These are phyloP conservation scores for Trichoderma endophyticum DNA, from an alignment of 2,329 filamentous ascomycete species.

Conservation along the genomic window DNA sequence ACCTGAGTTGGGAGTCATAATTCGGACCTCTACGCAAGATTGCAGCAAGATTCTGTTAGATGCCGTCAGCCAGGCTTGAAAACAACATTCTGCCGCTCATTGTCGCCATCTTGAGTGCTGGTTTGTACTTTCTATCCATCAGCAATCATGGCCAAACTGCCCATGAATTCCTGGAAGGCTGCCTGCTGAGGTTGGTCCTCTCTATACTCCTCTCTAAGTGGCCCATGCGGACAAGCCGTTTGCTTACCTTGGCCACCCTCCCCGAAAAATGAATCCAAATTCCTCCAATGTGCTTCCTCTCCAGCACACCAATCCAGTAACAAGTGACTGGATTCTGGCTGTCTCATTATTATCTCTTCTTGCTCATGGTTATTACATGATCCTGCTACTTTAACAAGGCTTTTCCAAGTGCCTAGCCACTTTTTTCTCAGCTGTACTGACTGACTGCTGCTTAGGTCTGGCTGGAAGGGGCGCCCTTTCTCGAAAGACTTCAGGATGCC, in stretches of 20 bases:
- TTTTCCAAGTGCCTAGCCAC: background rate
- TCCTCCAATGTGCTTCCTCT: background rate
- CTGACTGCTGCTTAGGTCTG: constrained; percentile 22
- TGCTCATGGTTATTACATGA: background rate
- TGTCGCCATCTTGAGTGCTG: background rate
- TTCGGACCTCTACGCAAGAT: background rate
- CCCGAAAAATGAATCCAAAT: background rate
- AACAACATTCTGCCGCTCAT: background rate
- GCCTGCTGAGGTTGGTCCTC: constrained; percentile 11
- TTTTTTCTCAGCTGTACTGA: background rate
- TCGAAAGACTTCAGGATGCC: constrained; percentile 45
- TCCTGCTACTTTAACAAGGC: background rate
- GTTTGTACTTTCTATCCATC: background rate
- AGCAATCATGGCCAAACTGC: background rate
- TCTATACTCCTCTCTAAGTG: background rate
- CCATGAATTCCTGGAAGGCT: background rate
- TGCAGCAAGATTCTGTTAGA: background rate
- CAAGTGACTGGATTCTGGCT: background rate
- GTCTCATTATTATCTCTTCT: background rate
- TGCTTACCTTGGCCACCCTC: background rate
- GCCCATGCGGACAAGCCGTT: background rate
- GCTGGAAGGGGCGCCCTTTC: constrained; percentile 1
- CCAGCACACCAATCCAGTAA: background rate
- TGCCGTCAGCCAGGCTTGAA: background rate
- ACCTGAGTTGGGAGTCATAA: background rate